phyloP scores from a whole-genome alignment of 1,139 yeast species.

The Nakaseomyces bracarensis region DNA sequence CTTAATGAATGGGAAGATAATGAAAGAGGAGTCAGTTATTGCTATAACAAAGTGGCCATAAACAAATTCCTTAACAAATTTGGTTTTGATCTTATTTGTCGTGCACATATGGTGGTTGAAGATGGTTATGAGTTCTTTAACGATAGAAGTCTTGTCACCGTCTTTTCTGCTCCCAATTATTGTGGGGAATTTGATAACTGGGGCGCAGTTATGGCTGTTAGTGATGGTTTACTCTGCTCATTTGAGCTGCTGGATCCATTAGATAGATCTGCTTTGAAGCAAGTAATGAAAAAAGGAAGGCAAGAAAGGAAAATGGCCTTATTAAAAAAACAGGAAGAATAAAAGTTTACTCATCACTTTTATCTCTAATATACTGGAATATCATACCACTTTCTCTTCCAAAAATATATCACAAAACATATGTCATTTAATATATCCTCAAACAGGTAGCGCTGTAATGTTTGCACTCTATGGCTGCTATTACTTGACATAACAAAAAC shows the following conservation, averaged over 20 bases:
- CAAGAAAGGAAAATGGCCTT: constrained; percentile 55
- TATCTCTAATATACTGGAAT: neutral
- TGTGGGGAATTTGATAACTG: constrained; percentile 98
- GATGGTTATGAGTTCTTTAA: constrained; percentile 96
- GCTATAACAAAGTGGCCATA: constrained; percentile 95
- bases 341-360: neutral
- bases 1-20: constrained; percentile 97
- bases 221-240: constrained; percentile 88
- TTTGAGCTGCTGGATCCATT: constrained; percentile 95
- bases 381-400: too few relatives aligned
- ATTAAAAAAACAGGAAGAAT: neutral
- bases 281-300: constrained; percentile 74
- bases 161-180: constrained; percentile 92
- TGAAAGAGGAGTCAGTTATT: constrained; percentile 96
- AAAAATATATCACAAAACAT: too few relatives aligned
- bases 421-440: too few relatives aligned
- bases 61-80: constrained; percentile 89
- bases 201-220: constrained; percentile 98
- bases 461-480: too few relatives aligned
- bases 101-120: constrained; percentile 97
- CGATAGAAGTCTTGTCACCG: constrained; percentile 86
- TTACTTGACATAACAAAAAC: too few relatives aligned
- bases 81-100: constrained; percentile 91
- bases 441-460: too few relatives aligned
- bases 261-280: constrained; percentile 81